phyloP scores from a whole-genome alignment of 2,329 filamentous ascomycete species.

The Chalaropsis thielavioides region DNA sequence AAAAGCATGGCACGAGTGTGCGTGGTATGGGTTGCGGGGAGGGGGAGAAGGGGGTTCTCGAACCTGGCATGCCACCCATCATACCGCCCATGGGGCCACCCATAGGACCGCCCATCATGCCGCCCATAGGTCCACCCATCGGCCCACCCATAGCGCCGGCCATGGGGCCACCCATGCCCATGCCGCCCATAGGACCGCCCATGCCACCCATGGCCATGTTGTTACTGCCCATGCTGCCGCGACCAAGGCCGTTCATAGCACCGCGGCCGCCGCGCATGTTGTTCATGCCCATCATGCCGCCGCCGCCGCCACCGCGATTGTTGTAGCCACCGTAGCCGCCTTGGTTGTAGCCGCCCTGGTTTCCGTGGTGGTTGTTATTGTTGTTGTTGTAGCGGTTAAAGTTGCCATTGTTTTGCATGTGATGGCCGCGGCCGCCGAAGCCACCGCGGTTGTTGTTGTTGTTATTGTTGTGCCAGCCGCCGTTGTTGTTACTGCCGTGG shows the following conservation, averaged over 20 bases:
- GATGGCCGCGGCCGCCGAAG: slow-evolving; percentile 27
- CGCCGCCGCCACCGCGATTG: slow-evolving; percentile 30
- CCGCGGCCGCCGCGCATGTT: slow-evolving; percentile 35
- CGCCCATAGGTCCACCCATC: slow-evolving; percentile 25
- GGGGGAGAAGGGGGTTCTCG: neutral
- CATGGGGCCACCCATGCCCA: slow-evolving; percentile 39
- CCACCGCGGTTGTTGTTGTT: slow-evolving; percentile 32
- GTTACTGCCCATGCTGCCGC: slow-evolving; percentile 25
- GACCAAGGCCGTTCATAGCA: slow-evolving; percentile 33
- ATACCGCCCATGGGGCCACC: slow-evolving; percentile 26
- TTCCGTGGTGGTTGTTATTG: slow-evolving; percentile 1
- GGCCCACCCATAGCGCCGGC: slow-evolving; percentile 18
- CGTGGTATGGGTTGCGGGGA: no score
- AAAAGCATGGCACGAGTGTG: no score
- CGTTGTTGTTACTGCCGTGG: slow-evolving; percentile 36
- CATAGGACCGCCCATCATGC: slow-evolving; percentile 31
- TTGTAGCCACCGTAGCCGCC: slow-evolving; percentile 23
- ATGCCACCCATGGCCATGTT: slow-evolving; percentile 45
- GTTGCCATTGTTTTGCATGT: slow-evolving; percentile 11
- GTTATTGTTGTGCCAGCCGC: slow-evolving; percentile 23
- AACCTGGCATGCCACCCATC: slow-evolving; percentile 30
- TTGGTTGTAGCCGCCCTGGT: slow-evolving; percentile 19
- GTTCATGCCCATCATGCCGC: slow-evolving; percentile 29
- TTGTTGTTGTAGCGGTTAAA: slow-evolving; percentile 18
- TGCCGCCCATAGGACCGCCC: slow-evolving; percentile 35